These are phyloP conservation scores for Jaenimonas drosophilae DNA, from an alignment of 208 protist genomes.

Conservation along the genomic window DNA sequence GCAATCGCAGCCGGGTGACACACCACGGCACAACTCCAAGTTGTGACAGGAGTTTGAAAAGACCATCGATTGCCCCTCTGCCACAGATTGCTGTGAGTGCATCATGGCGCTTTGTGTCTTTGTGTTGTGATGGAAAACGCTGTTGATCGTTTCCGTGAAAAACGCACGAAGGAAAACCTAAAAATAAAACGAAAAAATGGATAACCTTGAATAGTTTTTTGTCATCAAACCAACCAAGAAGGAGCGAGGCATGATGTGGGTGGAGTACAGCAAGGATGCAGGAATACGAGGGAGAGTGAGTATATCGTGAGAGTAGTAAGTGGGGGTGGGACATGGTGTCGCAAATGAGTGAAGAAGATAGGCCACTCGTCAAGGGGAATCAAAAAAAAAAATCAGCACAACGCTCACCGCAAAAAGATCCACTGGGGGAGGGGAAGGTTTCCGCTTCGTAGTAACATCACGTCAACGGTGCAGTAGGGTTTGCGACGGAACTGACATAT, in stretches of 20 bases:
- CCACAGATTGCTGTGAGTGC: no score
- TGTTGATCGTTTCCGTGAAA: background rate
- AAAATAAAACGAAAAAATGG: conserved; percentile 7
- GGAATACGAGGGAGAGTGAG: no score
- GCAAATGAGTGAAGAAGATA: background rate
- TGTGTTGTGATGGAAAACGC: no score
- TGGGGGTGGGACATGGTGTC: background rate
- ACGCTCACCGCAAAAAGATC: background rate
- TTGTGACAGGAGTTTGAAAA: no score
- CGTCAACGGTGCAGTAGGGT: background rate
- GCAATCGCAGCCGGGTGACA: conserved; percentile 13
- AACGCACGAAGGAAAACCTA: conserved; percentile 3
- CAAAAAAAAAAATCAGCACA: conserved; percentile 2
- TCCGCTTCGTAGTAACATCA: background rate
- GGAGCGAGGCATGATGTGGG: background rate
- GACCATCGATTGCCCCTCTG: no score
- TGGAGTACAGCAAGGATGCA: background rate
- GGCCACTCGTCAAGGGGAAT: background rate
- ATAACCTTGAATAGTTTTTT: background rate
- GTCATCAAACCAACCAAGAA: background rate
- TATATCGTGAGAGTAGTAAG: no score
- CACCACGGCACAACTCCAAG: no score
- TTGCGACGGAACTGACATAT: no score
- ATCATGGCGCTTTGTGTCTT: no score
- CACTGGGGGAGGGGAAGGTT: background rate